These are phyloP conservation scores for Sphagnum fallax DNA, from an alignment of 228 moss, liverwort and hornwort species.

Conservation along the genomic window DNA sequence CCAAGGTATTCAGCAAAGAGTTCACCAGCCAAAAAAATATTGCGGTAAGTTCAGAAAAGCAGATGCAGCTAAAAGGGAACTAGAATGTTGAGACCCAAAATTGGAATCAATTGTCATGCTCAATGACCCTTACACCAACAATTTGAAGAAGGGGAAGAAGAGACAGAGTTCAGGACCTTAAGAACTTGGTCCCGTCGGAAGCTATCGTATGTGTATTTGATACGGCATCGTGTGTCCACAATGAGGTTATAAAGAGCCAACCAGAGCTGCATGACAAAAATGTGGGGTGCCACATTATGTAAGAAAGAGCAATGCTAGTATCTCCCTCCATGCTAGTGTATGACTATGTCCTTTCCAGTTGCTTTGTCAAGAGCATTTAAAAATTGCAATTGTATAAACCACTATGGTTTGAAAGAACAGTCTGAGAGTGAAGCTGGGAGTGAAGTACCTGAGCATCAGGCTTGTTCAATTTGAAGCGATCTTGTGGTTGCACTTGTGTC, in stretches of 20 bases:
- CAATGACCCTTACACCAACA: no score
- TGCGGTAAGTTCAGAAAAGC: neutral
- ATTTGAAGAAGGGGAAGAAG: neutral
- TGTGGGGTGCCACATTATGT: neutral
- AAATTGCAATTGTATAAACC: no score
- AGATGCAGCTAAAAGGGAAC: neutral
- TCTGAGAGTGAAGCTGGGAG: neutral
- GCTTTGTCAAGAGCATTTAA: no score
- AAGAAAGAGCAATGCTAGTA: neutral
- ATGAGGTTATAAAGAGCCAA: constrained; percentile 70
- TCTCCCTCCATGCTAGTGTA: neutral
- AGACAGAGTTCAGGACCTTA: constrained; percentile 33
- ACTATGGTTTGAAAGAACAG: neutral
- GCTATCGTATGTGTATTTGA: constrained; percentile 66
- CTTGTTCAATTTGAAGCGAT: constrained; percentile 75
- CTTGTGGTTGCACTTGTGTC: constrained; percentile 41
- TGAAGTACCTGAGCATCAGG: constrained; percentile 67
- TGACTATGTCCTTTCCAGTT: no score
- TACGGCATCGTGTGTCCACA: constrained; percentile 78
- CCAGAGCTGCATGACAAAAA: constrained; percentile 53
- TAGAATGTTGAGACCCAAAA: no score
- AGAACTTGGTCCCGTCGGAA: constrained; percentile 66
- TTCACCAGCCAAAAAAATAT: no score
- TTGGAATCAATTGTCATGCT: no score
- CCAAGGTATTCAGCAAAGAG: no score